Evolutionary conservation across 352 stramenopile species (phyloP).

Genomic region (Phytophthora lateralis): DNA sequence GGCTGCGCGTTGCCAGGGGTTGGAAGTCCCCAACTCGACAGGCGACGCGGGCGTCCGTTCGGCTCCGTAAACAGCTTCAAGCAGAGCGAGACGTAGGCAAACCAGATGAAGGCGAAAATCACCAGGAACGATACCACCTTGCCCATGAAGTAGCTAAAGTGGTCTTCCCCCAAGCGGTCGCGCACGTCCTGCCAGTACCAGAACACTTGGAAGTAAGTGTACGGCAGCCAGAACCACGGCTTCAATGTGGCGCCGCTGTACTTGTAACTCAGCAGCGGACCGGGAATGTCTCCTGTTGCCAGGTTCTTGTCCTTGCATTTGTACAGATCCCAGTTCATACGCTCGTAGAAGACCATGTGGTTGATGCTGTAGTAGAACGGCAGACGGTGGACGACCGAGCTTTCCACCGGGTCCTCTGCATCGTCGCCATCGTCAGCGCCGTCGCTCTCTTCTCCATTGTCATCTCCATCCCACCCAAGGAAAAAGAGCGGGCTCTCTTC

Average conservation of each 20-base stretch:
- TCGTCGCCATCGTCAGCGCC: constrained; percentile 37
- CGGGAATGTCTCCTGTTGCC: constrained; percentile 59
- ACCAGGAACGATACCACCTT: constrained; percentile 64
- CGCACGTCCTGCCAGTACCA: constrained; percentile 82
- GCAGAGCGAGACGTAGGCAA: constrained; percentile 69
- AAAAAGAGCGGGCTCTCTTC: constrained; percentile 83
- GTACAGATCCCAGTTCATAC: constrained; percentile 89
- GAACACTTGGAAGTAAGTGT: constrained; percentile 83
- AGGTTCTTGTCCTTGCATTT: constrained; percentile 82
- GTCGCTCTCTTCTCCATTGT: constrained; percentile 39
- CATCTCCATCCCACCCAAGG: constrained; percentile 47
- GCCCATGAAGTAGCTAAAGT: constrained; percentile 62
- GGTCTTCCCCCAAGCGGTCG: constrained; percentile 62
- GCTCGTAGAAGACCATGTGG: constrained; percentile 90
- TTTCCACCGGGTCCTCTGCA: constrained; percentile 26
- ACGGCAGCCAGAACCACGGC: constrained; percentile 85
- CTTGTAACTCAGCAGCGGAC: constrained; percentile 78
- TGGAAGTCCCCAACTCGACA: constrained; percentile 67
- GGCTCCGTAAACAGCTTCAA: constrained; percentile 71
- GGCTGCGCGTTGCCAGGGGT: constrained; percentile 57
- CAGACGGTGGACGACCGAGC: constrained; percentile 69
- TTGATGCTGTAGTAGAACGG: constrained; percentile 90
- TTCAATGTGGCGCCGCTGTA: constrained; percentile 78
- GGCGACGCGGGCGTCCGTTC: constrained; percentile 57
- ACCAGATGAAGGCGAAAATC: constrained; percentile 69